Evolutionary conservation across 176 grass and related monocot genomes (phyloP).

Genomic region (Oropetium thomaeum): DNA sequence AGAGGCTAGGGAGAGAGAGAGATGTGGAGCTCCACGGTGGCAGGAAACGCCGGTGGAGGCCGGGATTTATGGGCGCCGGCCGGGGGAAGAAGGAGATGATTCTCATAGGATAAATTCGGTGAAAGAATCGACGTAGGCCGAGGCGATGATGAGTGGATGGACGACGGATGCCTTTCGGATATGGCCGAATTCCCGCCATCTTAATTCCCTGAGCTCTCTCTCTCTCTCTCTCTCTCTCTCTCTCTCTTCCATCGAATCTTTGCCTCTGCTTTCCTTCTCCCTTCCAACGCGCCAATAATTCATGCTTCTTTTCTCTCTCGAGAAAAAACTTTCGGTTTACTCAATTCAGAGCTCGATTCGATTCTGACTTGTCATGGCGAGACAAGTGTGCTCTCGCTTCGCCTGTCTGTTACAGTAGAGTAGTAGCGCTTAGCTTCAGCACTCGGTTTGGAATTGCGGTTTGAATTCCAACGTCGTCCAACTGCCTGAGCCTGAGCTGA

Average conservation of each 20-base stretch:
- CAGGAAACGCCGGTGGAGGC: background rate
- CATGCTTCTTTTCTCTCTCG: background rate
- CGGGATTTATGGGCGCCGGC: conserved; percentile 34
- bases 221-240: background rate
- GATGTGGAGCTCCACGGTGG: conserved; percentile 37
- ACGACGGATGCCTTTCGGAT: conserved; percentile 55
- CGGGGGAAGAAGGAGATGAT: background rate
- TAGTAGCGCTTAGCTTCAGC: background rate
- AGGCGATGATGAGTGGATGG: background rate
- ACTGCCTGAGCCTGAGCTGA: too few species aligned
- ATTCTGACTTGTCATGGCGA: conserved; percentile 1
- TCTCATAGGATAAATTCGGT: conserved; percentile 40
- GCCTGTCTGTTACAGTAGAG: background rate
- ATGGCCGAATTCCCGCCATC: conserved; percentile 48
- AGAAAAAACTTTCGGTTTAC: background rate
- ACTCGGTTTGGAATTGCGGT: background rate
- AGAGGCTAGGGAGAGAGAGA: background rate
- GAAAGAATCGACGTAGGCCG: background rate
- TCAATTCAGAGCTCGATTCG: conserved; percentile 17
- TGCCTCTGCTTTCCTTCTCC: background rate
- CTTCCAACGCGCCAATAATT: conserved; percentile 35
- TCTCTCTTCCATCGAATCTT: conserved; percentile 18
- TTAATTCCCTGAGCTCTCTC: background rate
- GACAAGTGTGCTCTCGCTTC: background rate
- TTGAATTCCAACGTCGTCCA: background rate